phyloP scores from a whole-genome alignment of 345 rosid species.

The Ricinus communis region DNA sequence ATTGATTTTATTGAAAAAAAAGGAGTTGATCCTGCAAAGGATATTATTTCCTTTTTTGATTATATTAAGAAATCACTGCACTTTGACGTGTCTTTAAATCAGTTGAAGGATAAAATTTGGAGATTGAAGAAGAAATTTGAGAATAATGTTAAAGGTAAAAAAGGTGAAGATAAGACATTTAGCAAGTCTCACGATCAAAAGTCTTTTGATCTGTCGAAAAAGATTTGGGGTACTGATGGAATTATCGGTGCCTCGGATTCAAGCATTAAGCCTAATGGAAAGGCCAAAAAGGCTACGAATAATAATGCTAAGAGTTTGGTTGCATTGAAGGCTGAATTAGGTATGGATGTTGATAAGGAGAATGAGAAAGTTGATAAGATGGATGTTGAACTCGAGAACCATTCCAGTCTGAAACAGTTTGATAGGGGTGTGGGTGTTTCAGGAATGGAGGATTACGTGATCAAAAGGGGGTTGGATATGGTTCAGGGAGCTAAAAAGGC shows the following conservation, averaged over 20 bases:
- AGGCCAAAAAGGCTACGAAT: not conserved
- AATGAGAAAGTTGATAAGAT: not conserved
- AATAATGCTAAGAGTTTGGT: not conserved
- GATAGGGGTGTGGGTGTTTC: not conserved
- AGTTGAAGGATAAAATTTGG: conserved; percentile 44
- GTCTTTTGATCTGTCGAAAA: conserved; percentile 27
- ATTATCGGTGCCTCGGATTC: not conserved
- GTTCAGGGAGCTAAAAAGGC: conserved; percentile 16
- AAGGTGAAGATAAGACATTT: conserved; percentile 26
- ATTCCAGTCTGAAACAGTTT: not conserved
- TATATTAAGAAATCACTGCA: conserved; percentile 42
- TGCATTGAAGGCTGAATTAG: not conserved
- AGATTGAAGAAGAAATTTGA: conserved; percentile 41
- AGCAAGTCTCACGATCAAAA: conserved; percentile 29
- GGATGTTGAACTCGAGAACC: conserved; percentile 10
- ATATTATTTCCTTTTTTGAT: conserved; percentile 38
- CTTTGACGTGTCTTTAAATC: conserved; percentile 33
- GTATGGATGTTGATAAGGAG: not conserved
- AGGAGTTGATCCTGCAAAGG: conserved; percentile 36
- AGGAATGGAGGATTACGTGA: conserved; percentile 21
- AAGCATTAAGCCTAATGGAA: not conserved
- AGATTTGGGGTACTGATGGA: conserved; percentile 32
- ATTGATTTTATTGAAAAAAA: conserved; percentile 33
- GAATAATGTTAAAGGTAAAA: conserved; percentile 24
- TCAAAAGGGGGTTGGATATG: conserved; percentile 14